Base-by-base conservation (phyloP, 2,329 filamentous ascomycete genomes). In the Macrophomina phaseolina region DNA sequence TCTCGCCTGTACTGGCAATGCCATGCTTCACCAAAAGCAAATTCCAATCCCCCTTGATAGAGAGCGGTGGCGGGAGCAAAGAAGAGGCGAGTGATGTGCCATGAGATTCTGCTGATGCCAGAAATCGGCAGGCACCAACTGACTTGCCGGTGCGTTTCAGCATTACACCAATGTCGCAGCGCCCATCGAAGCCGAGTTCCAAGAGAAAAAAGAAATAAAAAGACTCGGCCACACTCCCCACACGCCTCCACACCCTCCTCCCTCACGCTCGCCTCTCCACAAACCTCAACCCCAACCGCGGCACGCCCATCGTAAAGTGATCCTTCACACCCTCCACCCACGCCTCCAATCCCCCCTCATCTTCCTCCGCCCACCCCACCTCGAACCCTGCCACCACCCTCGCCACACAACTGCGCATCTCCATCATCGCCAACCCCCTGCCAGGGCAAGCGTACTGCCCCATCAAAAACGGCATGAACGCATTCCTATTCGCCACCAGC, bases 321-420 rank as follows among this genome's bases (percentile, higher is more conserved):
- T 75, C 71, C 63, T 65, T 71, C 5, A 76, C 66, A 0, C 67
- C 66, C 1, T 68, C 64, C 66, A 69, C 70, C 61, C 73, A 75
- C n/a, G 61, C 60, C 12, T 69, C 64, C 16, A 72, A 72, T 5
- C 55, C 70, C 28, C 70, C 64, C 8, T 62, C 73, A n/a, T 72
- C 68, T 1, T 62, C 73, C 23, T 72, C 68, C 1, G 70, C 68
- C 46, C 75, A 46, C 12, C 64, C n/a, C 16, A 76, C 30, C 66
- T 67, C 65, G 28, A 55, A 67, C 16, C 40, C 8, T 32, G 23
- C 36, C 45, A 64, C 58, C 49, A 40, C 28, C 30, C 56, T 18
- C 28, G 60, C 45, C 18, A 64, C 23, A 18, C 30, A 48, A 30
- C 48, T 46, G 12, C 51, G 23, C 38, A 65, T 38, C 42, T 65